A percentile compares a stretch with the other conserved stretches of the same genome.
phyloP scores from a whole-genome alignment of 2,329 filamentous ascomycete genomes.

The Fusarium secorum region DNA sequence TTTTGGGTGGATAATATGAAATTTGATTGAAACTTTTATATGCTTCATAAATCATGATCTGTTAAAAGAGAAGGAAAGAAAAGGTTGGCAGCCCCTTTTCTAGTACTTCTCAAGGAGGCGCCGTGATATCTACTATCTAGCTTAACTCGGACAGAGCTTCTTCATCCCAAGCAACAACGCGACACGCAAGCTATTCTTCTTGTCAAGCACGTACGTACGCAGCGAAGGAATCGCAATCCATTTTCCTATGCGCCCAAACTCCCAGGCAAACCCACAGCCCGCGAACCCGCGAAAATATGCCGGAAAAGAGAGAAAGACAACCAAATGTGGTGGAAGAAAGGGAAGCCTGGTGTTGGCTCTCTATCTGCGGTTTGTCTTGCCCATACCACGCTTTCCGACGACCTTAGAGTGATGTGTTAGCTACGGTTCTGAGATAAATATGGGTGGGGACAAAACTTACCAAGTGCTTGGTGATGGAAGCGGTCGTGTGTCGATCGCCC shows the following conservation, averaged over 20 bases:
- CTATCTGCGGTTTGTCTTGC: slow-evolving; percentile 81
- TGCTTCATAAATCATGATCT: slow-evolving; percentile 40
- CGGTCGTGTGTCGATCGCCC: slow-evolving; percentile 87
- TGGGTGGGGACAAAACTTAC: slow-evolving; percentile 60
- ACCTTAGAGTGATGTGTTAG: slow-evolving; percentile 59
- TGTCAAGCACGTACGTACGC: slow-evolving; percentile 22
- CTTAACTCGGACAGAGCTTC: slow-evolving; percentile 25
- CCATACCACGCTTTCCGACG: slow-evolving; percentile 90
- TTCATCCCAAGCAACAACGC: slow-evolving; percentile 32
- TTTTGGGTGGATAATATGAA: neutral
- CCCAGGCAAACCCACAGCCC: slow-evolving; percentile 42
- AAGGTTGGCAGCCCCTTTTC: slow-evolving; percentile 13
- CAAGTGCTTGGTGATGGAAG: slow-evolving; percentile 87
- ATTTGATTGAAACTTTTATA: slow-evolving; percentile 20
- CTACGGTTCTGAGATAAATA: neutral
- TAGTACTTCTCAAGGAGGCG: slow-evolving; percentile 14
- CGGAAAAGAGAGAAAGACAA: slow-evolving; percentile 37
- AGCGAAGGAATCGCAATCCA: slow-evolving; percentile 31
- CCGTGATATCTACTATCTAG: slow-evolving; percentile 38
- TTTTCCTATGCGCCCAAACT: slow-evolving; percentile 44
- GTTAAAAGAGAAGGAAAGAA: slow-evolving; percentile 28
- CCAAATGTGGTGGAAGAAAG: slow-evolving; percentile 30
- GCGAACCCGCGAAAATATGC: slow-evolving; percentile 33
- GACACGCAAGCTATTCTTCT: slow-evolving; percentile 13
- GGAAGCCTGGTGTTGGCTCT: slow-evolving; percentile 5